Conservation (phyloP, 2,329 filamentous ascomycete species). For the Aspergillus pseudoterreus region DNA sequence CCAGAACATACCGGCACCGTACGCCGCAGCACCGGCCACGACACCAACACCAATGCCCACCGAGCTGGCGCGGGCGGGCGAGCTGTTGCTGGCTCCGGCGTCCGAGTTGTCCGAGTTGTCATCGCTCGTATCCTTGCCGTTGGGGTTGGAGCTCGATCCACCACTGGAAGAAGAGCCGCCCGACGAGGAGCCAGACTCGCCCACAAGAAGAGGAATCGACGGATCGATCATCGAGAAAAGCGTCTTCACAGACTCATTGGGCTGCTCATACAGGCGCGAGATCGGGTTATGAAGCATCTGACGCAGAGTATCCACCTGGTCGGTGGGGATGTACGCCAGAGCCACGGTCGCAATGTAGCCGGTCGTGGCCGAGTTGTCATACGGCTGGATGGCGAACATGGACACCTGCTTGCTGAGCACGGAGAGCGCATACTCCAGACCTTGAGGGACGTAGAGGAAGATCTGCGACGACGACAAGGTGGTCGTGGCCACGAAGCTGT, state of each 20-base stretch:
- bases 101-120: conserved; percentile 36
- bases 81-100: conserved; percentile 47
- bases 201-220: conserved; percentile 66
- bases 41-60: conserved; percentile 72
- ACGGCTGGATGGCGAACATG: conserved; percentile 70
- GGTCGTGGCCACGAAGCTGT: conserved; percentile 71
- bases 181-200: conserved; percentile 43
- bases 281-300: conserved; percentile 68
- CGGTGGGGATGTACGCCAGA: conserved; percentile 70
- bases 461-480: conserved; percentile 76
- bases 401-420: conserved; percentile 49
- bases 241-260: conserved; percentile 61
- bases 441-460: conserved; percentile 71
- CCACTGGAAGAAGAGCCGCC: conserved; percentile 39
- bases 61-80: conserved; percentile 43
- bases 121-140: conserved; percentile 37
- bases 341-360: conserved; percentile 81
- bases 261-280: conserved; percentile 71
- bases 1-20: conserved; percentile 91
- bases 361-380: conserved; percentile 63
- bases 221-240: conserved; percentile 81
- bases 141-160: conserved; percentile 41
- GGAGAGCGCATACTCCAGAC: conserved; percentile 63
- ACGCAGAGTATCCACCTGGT: conserved; percentile 64
- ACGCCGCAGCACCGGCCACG: conserved; percentile 74